A percentile compares a stretch with the other conserved stretches of the same genome.
These are phyloP conservation scores for Cyclocybe aegerita DNA, from an alignment of 768 basidiomycete genomes.

Conservation along the genomic window DNA sequence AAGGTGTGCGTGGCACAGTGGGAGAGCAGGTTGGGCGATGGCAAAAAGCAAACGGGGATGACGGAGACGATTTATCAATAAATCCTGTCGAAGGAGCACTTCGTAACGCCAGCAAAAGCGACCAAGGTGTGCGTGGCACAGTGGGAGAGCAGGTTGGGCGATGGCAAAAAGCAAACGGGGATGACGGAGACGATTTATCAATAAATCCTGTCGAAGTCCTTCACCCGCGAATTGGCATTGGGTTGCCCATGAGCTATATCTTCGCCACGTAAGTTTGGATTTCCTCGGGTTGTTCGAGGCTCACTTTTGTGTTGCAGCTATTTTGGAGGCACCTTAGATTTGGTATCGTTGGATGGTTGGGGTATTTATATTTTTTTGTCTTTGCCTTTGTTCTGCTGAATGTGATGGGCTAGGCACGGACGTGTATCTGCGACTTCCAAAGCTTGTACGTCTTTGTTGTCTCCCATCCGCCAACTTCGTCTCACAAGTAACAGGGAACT, in stretches of 20 bases:
- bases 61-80: conserved; percentile 36
- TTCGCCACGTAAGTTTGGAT: conserved; percentile 59
- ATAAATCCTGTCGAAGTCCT: conserved; percentile 42
- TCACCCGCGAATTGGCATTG: conserved; percentile 75
- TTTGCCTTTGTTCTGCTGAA: conserved; percentile 1
- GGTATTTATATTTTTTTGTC: conserved; percentile 43
- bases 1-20: conserved; percentile 75
- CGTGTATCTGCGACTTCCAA: conserved; percentile 78
- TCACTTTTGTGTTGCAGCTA: conserved; percentile 46
- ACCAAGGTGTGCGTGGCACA: conserved; percentile 70
- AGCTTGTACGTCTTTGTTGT: conserved; percentile 52
- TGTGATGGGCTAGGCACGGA: conserved; percentile 64
- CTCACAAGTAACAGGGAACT: conserved; percentile 55
- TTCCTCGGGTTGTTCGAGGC: background rate
- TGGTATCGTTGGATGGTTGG: conserved; percentile 82
- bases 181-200: conserved; percentile 33
- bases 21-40: conserved; percentile 69
- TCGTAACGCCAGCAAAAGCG: conserved; percentile 58
- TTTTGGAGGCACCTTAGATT: conserved; percentile 78
- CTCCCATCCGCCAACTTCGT: background rate
- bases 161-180: conserved; percentile 36
- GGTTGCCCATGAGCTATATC: conserved; percentile 87
- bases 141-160: conserved; percentile 73
- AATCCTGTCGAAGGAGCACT: conserved; percentile 66
- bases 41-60: conserved; percentile 29